These are phyloP conservation scores for Marasmius oreades DNA, from an alignment of 1,284 basidiomycete species.

Conservation along the genomic window DNA sequence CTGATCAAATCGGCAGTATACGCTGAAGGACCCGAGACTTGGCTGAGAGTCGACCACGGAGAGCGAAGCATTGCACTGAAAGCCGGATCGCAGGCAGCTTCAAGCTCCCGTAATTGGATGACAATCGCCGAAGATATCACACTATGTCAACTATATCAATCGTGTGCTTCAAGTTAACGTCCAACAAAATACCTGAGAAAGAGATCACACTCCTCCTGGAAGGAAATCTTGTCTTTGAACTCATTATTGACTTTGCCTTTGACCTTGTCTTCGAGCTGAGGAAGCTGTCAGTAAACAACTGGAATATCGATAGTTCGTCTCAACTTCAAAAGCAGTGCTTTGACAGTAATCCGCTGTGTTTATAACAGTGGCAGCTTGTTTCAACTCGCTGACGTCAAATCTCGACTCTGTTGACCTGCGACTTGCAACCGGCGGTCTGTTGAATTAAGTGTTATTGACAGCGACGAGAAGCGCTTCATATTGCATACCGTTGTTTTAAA, in stretches of 20 bases:
- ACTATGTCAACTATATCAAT: slow-evolving; percentile 34
- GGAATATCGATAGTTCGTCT: slow-evolving; percentile 9
- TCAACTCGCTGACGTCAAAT: slow-evolving; percentile 71
- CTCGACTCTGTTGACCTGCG: slow-evolving; percentile 76
- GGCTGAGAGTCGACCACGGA: slow-evolving; percentile 72
- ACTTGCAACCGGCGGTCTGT: slow-evolving; percentile 26
- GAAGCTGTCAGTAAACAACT: background rate
- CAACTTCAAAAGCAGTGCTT: slow-evolving; percentile 82
- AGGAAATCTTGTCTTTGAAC: slow-evolving; percentile 74
- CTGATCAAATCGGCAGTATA: slow-evolving; percentile 77
- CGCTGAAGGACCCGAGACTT: slow-evolving; percentile 82
- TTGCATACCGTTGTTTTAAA: slow-evolving; percentile 54
- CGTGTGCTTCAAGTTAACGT: background rate
- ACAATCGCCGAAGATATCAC: slow-evolving; percentile 81
- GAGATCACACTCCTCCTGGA: slow-evolving; percentile 83
- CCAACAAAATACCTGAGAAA: slow-evolving; percentile 68
- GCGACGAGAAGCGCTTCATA: background rate
- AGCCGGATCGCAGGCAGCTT: slow-evolving; percentile 72
- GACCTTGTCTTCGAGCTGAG: slow-evolving; percentile 88
- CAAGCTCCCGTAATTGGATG: slow-evolving; percentile 78
- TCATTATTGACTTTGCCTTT: slow-evolving; percentile 77
- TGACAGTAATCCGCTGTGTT: slow-evolving; percentile 99
- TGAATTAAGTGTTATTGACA: slow-evolving; percentile 28
- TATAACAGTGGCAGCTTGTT: slow-evolving; percentile 81
- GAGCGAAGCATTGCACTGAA: slow-evolving; percentile 74